A percentile compares a stretch with the other conserved stretches of the same genome.
These are phyloP conservation scores for Leavenworthia alabamica DNA, from an alignment of 345 rosid genomes.

Conservation along the genomic window DNA sequence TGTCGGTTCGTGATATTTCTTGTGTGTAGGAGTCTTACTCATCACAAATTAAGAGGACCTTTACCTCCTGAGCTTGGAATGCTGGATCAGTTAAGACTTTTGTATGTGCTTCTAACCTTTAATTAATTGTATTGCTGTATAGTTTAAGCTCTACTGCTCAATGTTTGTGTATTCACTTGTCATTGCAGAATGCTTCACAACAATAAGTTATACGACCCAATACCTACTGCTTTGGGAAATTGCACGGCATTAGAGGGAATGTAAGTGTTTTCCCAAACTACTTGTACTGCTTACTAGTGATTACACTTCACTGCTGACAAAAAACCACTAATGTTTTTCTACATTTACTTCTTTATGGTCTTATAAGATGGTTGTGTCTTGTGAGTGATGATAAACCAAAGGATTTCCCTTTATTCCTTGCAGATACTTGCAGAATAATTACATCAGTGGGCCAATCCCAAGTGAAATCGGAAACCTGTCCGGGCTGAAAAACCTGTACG, in stretches of 20 bases:
- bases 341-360: neutral
- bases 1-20: slow-evolving; percentile 13
- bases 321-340: neutral
- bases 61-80: slow-evolving; percentile 79
- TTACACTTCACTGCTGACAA: neutral
- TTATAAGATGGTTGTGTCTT: neutral
- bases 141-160: slow-evolving; percentile 19
- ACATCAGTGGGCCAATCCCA: slow-evolving; percentile 71
- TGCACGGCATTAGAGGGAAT: slow-evolving; percentile 74
- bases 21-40: slow-evolving; percentile 59
- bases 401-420: slow-evolving; percentile 7
- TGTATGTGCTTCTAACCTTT: slow-evolving; percentile 47
- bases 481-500: slow-evolving; percentile 61
- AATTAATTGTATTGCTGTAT: slow-evolving; percentile 1
- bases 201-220: slow-evolving; percentile 73
- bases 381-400: neutral
- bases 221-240: slow-evolving; percentile 70
- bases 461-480: slow-evolving; percentile 82
- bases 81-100: slow-evolving; percentile 58
- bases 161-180: slow-evolving; percentile 15
- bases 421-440: slow-evolving; percentile 93
- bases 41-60: slow-evolving; percentile 75
- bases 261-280: slow-evolving; percentile 42
- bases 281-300: neutral
- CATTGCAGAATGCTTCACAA: slow-evolving; percentile 63